A percentile compares a stretch with the other conserved stretches of the same genome.
Evolutionary conservation across 2,329 filamentous ascomycete species (phyloP).

Genomic region (Aspergillus ochraceoroseus): DNA sequence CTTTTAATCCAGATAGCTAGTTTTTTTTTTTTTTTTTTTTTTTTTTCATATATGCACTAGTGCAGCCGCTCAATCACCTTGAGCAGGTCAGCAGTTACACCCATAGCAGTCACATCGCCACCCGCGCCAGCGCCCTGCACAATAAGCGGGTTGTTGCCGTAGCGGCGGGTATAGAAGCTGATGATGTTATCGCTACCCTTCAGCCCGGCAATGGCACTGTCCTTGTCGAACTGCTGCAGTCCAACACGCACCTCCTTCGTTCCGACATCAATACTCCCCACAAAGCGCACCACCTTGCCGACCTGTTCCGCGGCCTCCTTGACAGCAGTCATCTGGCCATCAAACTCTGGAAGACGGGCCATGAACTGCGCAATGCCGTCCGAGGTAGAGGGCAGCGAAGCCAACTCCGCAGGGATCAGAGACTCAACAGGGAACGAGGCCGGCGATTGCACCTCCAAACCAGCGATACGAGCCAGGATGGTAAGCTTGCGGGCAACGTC

Average conservation of each 20-base stretch:
- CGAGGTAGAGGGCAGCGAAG: slow-evolving; percentile 58
- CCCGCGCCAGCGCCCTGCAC: slow-evolving; percentile 92
- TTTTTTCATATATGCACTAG: slow-evolving; percentile 28
- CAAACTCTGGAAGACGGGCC: slow-evolving; percentile 70
- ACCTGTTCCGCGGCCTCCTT: slow-evolving; percentile 80
- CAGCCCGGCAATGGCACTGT: slow-evolving; percentile 84
- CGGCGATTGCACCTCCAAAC: slow-evolving; percentile 73
- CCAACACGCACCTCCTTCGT: slow-evolving; percentile 82
- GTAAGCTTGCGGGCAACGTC: slow-evolving; percentile 95
- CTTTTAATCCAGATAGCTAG: neutral
- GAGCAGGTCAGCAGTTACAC: slow-evolving; percentile 86
- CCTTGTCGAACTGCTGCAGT: slow-evolving; percentile 79
- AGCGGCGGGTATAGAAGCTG: slow-evolving; percentile 95
- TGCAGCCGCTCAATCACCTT: slow-evolving; percentile 74
- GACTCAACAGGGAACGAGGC: slow-evolving; percentile 91
- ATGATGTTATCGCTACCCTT: slow-evolving; percentile 99
- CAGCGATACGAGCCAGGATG: slow-evolving; percentile 81
- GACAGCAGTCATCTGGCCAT: slow-evolving; percentile 80
- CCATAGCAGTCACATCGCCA: slow-evolving; percentile 95
- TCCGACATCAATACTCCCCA: slow-evolving; percentile 86
- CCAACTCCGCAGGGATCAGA: slow-evolving; percentile 82
- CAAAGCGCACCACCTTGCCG: slow-evolving; percentile 89
- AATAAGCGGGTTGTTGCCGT: slow-evolving; percentile 84
- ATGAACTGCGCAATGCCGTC: slow-evolving; percentile 75
- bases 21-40: slow-evolving; percentile 1